phyloP scores from a whole-genome alignment of 2,329 filamentous ascomycete genomes.

The Aspergillus brasiliensis region DNA sequence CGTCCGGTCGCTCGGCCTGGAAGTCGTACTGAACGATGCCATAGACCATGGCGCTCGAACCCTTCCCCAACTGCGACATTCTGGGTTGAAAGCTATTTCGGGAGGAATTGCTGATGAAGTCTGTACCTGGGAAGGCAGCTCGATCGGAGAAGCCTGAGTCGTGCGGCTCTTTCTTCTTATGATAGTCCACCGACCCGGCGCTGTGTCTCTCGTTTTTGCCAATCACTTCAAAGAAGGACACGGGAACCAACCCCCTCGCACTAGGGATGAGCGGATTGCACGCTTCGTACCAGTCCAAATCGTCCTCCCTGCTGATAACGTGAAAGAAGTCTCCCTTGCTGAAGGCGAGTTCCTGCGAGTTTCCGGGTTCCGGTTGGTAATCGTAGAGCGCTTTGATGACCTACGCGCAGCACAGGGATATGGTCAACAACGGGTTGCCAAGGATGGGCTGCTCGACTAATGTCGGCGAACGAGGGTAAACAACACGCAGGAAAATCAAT shows the following conservation, averaged over 20 bases:
- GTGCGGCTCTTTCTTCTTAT: slow-evolving; percentile 66
- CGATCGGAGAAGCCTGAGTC: slow-evolving; percentile 84
- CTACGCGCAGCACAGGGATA: slow-evolving; percentile 50
- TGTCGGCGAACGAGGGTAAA: background rate
- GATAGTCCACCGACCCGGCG: slow-evolving; percentile 63
- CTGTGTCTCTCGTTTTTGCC: slow-evolving; percentile 92
- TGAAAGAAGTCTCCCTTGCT: slow-evolving; percentile 97
- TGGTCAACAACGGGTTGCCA: slow-evolving; percentile 20
- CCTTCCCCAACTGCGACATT: slow-evolving; percentile 54
- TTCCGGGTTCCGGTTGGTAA: slow-evolving; percentile 72
- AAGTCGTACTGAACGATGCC: slow-evolving; percentile 98
- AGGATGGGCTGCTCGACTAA: slow-evolving; percentile 14
- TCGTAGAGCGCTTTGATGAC: slow-evolving; percentile 97
- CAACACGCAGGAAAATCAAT: slow-evolving; percentile 4
- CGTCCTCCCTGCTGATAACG: slow-evolving; percentile 93
- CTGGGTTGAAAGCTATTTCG: slow-evolving; percentile 37
- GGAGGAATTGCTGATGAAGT: slow-evolving; percentile 26
- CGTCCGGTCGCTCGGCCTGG: slow-evolving; percentile 89
- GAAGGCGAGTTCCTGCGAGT: slow-evolving; percentile 79
- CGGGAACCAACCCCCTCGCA: slow-evolving; percentile 87
- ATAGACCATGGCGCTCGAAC: slow-evolving; percentile 83
- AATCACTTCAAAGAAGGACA: slow-evolving; percentile 88
- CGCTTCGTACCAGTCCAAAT: slow-evolving; percentile 95
- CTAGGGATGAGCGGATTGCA: slow-evolving; percentile 87
- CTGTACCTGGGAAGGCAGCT: slow-evolving; percentile 36